Percentiles rank a stretch among this genome's conserved stretches.
Evolutionary conservation across 352 stramenopile genomes (phyloP).

Genomic region (Pythium pyrilobum): DNA sequence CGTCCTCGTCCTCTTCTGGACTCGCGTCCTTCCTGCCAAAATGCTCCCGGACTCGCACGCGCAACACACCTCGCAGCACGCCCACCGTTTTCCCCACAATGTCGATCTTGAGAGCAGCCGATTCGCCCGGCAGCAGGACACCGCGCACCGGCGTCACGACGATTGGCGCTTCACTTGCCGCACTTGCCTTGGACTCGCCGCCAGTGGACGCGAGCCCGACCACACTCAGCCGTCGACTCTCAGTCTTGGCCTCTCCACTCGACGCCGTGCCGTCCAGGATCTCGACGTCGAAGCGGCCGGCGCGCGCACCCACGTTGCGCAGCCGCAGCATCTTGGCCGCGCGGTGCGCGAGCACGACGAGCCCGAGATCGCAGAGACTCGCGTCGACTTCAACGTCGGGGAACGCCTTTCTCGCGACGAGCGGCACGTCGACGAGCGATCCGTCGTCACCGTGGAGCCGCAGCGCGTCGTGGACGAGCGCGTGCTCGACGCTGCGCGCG

Average conservation of each 20-base stretch:
- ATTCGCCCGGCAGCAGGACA: slow-evolving; percentile 10
- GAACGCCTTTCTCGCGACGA: slow-evolving; percentile 46
- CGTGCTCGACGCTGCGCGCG: slow-evolving; percentile 10
- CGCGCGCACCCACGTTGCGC: slow-evolving; percentile 36
- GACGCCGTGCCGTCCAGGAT: slow-evolving; percentile 25
- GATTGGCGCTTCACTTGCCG: slow-evolving; percentile 7
- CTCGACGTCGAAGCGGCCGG: slow-evolving; percentile 45
- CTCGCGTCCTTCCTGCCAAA: not conserved
- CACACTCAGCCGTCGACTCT: slow-evolving; percentile 1
- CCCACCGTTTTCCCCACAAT: slow-evolving; percentile 6
- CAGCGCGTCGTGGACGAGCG: slow-evolving; percentile 58
- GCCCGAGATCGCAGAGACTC: slow-evolving; percentile 50
- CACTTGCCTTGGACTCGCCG: not conserved
- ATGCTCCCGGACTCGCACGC: slow-evolving; percentile 16
- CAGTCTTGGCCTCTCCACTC: not conserved
- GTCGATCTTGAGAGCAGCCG: slow-evolving; percentile 9
- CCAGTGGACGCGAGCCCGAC: not conserved
- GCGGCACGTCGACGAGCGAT: slow-evolving; percentile 49
- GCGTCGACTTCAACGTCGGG: slow-evolving; percentile 53
- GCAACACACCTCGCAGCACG: slow-evolving; percentile 1
- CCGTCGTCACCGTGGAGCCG: slow-evolving; percentile 55
- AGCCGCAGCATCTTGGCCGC: slow-evolving; percentile 47
- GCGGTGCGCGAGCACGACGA: slow-evolving; percentile 60
- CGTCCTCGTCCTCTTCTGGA: slow-evolving; percentile 11
- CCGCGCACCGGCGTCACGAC: slow-evolving; percentile 31